Percentiles rank a stretch among this genome's conserved stretches.
Conservation (phyloP, 495 filamentous ascomycete genomes). For the Penicillium ochrochloron region DNA sequence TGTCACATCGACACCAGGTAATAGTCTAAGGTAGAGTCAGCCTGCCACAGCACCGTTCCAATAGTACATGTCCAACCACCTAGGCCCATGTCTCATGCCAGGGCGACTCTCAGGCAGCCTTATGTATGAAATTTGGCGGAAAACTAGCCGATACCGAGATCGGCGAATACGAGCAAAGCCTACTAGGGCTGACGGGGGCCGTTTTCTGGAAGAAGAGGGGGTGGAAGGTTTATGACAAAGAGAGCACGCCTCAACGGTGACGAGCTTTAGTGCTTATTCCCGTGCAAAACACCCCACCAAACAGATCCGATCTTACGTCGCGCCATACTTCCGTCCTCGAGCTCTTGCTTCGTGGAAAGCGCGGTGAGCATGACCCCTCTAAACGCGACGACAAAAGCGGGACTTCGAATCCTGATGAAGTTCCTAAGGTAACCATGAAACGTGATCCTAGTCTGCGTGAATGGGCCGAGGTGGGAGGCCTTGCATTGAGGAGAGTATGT, state of each 20-base stretch:
- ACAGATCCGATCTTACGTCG: neutral
- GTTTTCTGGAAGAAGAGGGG: conserved; percentile 21
- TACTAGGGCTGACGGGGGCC: conserved; percentile 24
- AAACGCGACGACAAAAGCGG: neutral
- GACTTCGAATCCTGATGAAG: neutral
- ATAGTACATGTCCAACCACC: neutral
- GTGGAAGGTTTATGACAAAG: conserved; percentile 2
- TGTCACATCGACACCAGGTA: neutral
- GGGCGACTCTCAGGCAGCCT: neutral
- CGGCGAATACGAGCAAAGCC: conserved; percentile 2
- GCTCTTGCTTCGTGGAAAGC: neutral
- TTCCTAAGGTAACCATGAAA: neutral
- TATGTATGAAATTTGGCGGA: neutral
- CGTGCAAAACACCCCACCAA: neutral
- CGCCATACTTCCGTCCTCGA: neutral
- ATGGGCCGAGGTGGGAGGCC: conserved; percentile 9
- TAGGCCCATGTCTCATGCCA: neutral
- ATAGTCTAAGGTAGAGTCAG: conserved; percentile 2
- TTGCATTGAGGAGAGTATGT: conserved; percentile 10
- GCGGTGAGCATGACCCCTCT: conserved; percentile 1
- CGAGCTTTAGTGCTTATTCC: conserved; percentile 28
- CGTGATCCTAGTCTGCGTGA: neutral
- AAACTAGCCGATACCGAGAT: conserved; percentile 1
- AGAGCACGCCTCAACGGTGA: conserved; percentile 10
- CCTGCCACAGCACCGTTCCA: neutral